Evolutionary conservation across 2,329 filamentous ascomycete genomes (phyloP).

Genomic region (Microthyrium microscopicum): DNA sequence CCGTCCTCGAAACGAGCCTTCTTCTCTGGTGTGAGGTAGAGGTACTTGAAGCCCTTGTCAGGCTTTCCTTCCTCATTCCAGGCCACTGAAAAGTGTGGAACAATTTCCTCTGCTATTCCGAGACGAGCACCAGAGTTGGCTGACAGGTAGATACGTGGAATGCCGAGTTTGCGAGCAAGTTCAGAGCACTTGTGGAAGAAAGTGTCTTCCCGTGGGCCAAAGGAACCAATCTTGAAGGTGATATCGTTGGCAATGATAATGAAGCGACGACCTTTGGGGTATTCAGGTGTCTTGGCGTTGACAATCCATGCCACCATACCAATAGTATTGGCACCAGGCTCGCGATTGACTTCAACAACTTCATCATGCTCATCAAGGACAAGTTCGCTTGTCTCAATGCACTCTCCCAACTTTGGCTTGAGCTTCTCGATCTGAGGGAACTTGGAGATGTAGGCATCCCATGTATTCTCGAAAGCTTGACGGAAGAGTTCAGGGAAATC

Average conservation of each 20-base stretch:
- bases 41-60: constrained; percentile 86
- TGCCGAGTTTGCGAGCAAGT: constrained; percentile 80
- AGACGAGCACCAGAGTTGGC: constrained; percentile 98
- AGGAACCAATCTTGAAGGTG: constrained; percentile 96
- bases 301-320: constrained; percentile 99
- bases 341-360: constrained; percentile 80
- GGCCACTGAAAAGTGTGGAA: constrained; percentile 91
- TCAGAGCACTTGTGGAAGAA: constrained; percentile 99
- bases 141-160: constrained; percentile 93
- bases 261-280: constrained; percentile 80
- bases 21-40: constrained; percentile 76
- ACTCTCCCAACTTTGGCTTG: constrained; percentile 73
- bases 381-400: constrained; percentile 85
- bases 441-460: constrained; percentile 59
- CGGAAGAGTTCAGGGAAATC: constrained; percentile 99
- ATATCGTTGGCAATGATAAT: constrained; percentile 98
- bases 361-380: constrained; percentile 90
- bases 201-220: constrained; percentile 87
- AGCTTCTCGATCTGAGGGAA: constrained; percentile 60
- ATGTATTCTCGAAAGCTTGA: constrained; percentile 92
- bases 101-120: constrained; percentile 89
- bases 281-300: constrained; percentile 87
- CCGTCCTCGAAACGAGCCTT: constrained; percentile 76
- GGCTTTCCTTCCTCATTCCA: constrained; percentile 79
- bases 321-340: constrained; percentile 86